These are phyloP conservation scores for Arachnopeziza araneosa DNA, from an alignment of 2,329 filamentous ascomycete species.

Conservation along the genomic window DNA sequence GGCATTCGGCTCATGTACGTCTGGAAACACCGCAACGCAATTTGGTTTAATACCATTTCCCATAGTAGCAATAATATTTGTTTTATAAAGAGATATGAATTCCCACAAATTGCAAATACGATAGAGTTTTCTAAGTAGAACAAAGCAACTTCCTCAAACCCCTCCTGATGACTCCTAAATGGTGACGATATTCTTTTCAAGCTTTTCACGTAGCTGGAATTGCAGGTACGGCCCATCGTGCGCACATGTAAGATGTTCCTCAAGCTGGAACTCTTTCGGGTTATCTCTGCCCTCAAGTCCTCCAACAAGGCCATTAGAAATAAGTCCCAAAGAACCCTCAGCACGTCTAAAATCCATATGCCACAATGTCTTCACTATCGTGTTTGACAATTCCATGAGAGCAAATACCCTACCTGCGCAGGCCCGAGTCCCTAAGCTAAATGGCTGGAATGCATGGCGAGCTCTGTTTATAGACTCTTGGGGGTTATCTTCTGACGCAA, in stretches of 20 bases:
- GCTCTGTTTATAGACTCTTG: not conserved
- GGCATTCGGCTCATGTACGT: too few relatives aligned
- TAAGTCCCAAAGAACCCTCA: not conserved
- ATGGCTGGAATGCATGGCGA: slow-evolving; percentile 21
- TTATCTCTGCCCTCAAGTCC: not conserved
- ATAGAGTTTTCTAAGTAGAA: too few relatives aligned
- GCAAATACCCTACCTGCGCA: slow-evolving; percentile 24
- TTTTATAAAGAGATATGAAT: too few relatives aligned
- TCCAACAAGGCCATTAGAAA: not conserved
- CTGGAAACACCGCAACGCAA: too few relatives aligned
- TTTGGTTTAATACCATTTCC: too few relatives aligned
- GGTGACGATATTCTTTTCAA: not conserved
- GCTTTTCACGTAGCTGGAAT: not conserved
- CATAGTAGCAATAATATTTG: too few relatives aligned
- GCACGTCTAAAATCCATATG: slow-evolving; percentile 13
- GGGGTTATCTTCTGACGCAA: slow-evolving; percentile 15
- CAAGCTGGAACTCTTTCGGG: not conserved
- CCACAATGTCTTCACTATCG: slow-evolving; percentile 17
- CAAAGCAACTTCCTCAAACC: too few relatives aligned
- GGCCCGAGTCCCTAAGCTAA: slow-evolving; percentile 19
- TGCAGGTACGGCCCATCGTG: not conserved
- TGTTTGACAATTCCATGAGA: slow-evolving; percentile 18
- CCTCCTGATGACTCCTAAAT: too few relatives aligned
- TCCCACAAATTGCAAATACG: too few relatives aligned
- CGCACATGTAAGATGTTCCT: slow-evolving; percentile 1